Evolutionary conservation across 2,329 filamentous ascomycete genomes (phyloP).

Genomic region (Blumeria hordei): DNA sequence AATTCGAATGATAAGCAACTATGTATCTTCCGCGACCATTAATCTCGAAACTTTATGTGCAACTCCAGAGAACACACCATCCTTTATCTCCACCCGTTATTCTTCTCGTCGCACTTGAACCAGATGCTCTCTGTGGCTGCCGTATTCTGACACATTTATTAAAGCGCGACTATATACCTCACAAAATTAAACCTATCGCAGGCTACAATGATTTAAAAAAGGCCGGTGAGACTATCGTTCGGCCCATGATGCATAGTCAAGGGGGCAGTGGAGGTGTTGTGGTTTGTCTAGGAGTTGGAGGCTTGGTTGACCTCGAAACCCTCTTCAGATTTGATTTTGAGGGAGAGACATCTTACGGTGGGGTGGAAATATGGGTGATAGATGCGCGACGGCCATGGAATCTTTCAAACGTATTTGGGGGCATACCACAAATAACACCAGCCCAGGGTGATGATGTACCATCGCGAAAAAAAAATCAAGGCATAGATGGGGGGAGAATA

Average conservation of each 20-base stretch:
- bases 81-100: conserved; percentile 79
- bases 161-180: conserved; percentile 90
- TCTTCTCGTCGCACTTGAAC: conserved; percentile 78
- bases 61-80: conserved; percentile 68
- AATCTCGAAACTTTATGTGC: conserved; percentile 74
- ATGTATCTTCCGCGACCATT: conserved; percentile 92
- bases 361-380: conserved; percentile 88
- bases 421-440: conserved; percentile 27
- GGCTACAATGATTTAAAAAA: conserved; percentile 77
- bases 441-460: conserved; percentile 20
- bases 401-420: conserved; percentile 74
- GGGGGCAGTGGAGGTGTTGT: conserved; percentile 77
- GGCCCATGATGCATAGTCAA: conserved; percentile 62
- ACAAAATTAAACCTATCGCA: conserved; percentile 87
- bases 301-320: conserved; percentile 65
- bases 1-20: neutral
- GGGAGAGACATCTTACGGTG: conserved; percentile 40
- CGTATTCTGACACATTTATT: conserved; percentile 82
- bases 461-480: conserved; percentile 26
- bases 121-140: conserved; percentile 85
- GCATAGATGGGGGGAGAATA: conserved; percentile 52
- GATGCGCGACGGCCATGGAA: conserved; percentile 91
- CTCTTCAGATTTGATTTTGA: conserved; percentile 52
- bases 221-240: conserved; percentile 54
- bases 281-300: conserved; percentile 78